Evolutionary conservation across 345 rosid species (phyloP), one percentile per base, ranked within the genome.

Genomic region (Luvunga scandens): DNA sequence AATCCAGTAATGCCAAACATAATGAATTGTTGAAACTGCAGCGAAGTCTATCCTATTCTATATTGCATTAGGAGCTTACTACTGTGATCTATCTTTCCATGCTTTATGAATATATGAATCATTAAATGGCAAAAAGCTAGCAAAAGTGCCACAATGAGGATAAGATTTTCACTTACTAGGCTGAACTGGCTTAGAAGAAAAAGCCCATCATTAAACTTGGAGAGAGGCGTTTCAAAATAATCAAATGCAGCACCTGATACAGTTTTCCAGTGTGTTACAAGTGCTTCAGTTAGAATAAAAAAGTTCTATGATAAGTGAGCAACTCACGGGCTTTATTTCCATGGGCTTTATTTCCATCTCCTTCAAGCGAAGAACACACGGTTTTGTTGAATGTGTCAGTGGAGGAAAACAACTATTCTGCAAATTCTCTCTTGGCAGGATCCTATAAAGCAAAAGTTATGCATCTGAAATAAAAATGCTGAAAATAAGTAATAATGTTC

Each of bases 101-200:
- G 4, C 53, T 34, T 1, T 53, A 33, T 6, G 38, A n/a, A 4
- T 31, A 42, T 12, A 12, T 1, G 16, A 42, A 42, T 42, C 16
- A 0, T 2, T 10, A 12, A 42, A 31, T 1, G 30, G 48, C 13
- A 36, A 50, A 57, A 50, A 31, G 38, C 50, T 18, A 2, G 71
- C 24, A 28, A 22, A 2, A 22, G 16, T 38, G 53, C 19, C 1
- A 77, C 14, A 27, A 57, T 19, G 33, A 33, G 14, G 39, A 55
- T 16, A 76, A n/a, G 9, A 25, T 70, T 55, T 75, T 21, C 62
- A 62, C 87, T 75, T 78, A 91, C 93, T 87, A 91, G 83, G 80
- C 97, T 88, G 78, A 90, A 88, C 68, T 85, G 90, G 59, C 90
- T 95, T 4, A 93, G 91, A 83, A 95, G 89, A 91, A 93, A 93